Evolutionary conservation across 225 moss, liverwort and hornwort species (phyloP), one percentile per base, ranked within the genome.

Genomic region (Thuidium tamariscinum): DNA sequence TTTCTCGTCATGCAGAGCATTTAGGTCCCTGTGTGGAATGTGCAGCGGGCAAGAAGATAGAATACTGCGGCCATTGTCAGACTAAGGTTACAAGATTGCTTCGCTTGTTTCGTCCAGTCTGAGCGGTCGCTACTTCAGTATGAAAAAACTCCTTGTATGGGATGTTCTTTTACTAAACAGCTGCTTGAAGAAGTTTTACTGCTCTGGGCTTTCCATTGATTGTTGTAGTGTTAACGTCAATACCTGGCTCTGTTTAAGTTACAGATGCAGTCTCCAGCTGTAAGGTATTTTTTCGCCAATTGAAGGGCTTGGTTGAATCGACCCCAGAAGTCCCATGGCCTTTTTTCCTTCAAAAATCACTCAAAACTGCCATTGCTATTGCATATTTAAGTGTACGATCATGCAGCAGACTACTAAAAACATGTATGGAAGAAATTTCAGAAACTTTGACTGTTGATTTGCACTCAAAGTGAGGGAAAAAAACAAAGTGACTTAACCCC

Each of bases 1-100:
- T 64, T 49, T 85, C 37, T 48, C 70, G n/a, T 85, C 63, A 37
- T 86, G 91, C 91, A 93, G 93, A 66, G 85, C 93, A 93, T 89
- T 87, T 93, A 89, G 93, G 93, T 63, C 93, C 93, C 5, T 93
- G 93, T 81, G 80, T 93, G 88, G 91, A 93, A 81, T 93, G 93
- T 72, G 87, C 85, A 41, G 90, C 85, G 56, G 88, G 85, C 87
- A 90, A 82, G 88, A 93, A 90, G 87, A 93, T 93, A 59, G 91
- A 93, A 51, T 90, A 83, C 52, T 93, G 93, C 60, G 87, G 89
- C 65, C 91, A 91, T 83, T 93, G 93, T 69, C 89, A 88, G 83
- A 93, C 87, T n/a, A 89, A 87, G 85, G 91, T 93, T 41, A 91
- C 91, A 44, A 90, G 73, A 85, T 88, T 93, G 80, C 93, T 93